Conservation (phyloP, 1,139 yeast genomes). For the Ogataea hybrid region DNA sequence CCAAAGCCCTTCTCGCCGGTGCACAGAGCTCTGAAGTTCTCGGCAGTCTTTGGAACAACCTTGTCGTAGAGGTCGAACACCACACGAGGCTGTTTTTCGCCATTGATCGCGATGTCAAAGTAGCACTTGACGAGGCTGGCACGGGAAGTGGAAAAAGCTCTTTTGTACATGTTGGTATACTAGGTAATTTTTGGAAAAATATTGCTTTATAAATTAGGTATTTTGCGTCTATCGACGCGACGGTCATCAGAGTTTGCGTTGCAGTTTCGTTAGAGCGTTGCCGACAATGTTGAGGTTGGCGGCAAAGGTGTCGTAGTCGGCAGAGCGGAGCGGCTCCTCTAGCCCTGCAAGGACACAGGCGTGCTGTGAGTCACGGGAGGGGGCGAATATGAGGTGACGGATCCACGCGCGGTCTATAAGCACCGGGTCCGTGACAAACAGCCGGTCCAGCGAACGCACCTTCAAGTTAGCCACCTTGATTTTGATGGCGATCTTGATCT, state of each 20-base stretch:
- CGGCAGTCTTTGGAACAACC: conserved; percentile 61
- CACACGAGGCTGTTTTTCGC: conserved; percentile 40
- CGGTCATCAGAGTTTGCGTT: conserved; percentile 3
- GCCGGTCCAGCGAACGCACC: conserved; percentile 48
- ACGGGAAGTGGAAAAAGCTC: conserved; percentile 39
- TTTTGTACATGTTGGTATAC: conserved; percentile 28
- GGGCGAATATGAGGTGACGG: conserved; percentile 44
- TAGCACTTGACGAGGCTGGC: conserved; percentile 49
- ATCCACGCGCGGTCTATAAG: conserved; percentile 39
- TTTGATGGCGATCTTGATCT: conserved; percentile 55
- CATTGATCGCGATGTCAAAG: conserved; percentile 76
- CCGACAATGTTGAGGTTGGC: neutral
- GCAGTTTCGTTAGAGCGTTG: conserved; percentile 8
- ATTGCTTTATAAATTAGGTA: neutral
- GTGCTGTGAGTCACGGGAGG: conserved; percentile 33
- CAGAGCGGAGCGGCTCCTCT: conserved; percentile 35
- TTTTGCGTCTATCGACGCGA: conserved; percentile 12
- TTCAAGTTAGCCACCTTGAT: conserved; percentile 55
- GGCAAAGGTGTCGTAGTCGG: conserved; percentile 14
- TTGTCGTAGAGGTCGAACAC: conserved; percentile 50
- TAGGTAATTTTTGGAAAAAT: neutral
- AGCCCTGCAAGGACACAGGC: conserved; percentile 40
- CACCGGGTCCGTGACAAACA: conserved; percentile 34
- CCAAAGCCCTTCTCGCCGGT: conserved; percentile 66
- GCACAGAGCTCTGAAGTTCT: conserved; percentile 61